Base-by-base conservation (phyloP, 2,329 filamentous ascomycete species). In the Pseudogymnoascus sp. region DNA sequence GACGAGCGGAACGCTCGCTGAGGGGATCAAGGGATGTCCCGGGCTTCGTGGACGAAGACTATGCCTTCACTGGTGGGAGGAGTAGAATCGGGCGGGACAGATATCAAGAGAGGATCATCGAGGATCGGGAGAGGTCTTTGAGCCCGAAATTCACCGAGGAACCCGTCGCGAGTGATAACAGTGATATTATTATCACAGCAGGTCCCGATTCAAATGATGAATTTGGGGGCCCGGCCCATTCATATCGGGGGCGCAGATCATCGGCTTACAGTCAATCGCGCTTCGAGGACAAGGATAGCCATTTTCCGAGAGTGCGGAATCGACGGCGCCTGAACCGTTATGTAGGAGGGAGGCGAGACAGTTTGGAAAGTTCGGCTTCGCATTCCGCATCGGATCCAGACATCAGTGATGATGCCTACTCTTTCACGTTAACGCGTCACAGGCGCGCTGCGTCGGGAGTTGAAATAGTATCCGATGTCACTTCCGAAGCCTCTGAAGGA, bases 161-260 rank as follows among this genome's bases (percentile, higher is more conserved):
- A 35, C 50, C 50, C 7, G 19, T 56, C 50, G 50, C 29, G n/a
- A 56, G 50, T 56, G 50, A 56, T 56, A 56, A 35, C 29, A 56
- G 50, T 56, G 50, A 56, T 56, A 56, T 56, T 35, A 35, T 56
- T 56, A 35, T 56, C 50, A 56, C 50, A 13, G 50, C 50, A 56
- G 50, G 50, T 33, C 50, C 50, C 14, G 50, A 56, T 56, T 56
- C 50, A 56, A 56, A 56, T 21, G 50, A 56, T 21, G 50, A 56
- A 56, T 56, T 33, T 56, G 50, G 50, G 7, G 50, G 5, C 7
- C 29, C 29, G 3, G 5, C 16, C 16, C 50, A 56, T 35, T 19
- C 50, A 19, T 35, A 56, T 33, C 50, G 50, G 16, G 13, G 50
- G 10, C 50, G 50, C 29, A 56, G 50, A 35, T 56, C 50, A 21